These are phyloP conservation scores for Angomonas ambiguus DNA, from an alignment of 208 protist species.

Conservation along the genomic window DNA sequence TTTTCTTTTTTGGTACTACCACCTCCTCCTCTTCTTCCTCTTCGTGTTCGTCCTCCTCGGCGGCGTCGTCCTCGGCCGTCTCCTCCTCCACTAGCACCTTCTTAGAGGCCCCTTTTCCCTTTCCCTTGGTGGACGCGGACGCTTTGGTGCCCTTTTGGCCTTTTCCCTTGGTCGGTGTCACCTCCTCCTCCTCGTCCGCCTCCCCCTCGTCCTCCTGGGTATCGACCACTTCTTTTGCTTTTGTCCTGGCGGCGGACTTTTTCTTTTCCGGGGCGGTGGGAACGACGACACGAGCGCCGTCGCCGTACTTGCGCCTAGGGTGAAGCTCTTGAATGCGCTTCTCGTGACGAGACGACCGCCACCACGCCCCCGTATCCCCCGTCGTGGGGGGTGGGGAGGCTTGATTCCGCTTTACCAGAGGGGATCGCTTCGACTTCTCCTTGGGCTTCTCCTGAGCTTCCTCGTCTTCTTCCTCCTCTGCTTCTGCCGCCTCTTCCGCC, in stretches of 20 bases:
- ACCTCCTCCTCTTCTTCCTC: conserved; percentile 25
- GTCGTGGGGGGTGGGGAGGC: conserved; percentile 3
- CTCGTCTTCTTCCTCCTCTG: conserved; percentile 12
- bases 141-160: not conserved
- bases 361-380: conserved; percentile 60
- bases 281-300: conserved; percentile 26
- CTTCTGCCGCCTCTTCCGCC: not conserved
- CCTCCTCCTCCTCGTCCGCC: conserved; percentile 17
- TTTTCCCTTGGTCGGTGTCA: not conserved
- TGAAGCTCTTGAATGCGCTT: conserved; percentile 53
- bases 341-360: conserved; percentile 58
- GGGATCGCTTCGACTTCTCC: not conserved
- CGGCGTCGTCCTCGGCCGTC: conserved; percentile 15
- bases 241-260: not conserved
- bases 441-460: conserved; percentile 4
- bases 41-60: conserved; percentile 9
- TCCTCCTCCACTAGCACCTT: not conserved
- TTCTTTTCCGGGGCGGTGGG: conserved; percentile 4
- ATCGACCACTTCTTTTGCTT: conserved; percentile 1
- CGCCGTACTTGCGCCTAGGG: conserved; percentile 64
- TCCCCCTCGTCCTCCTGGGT: conserved; percentile 6
- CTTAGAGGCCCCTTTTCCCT: not conserved
- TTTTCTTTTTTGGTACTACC: not conserved
- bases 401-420: not conserved
- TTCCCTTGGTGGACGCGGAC: not conserved